Percentiles rank a stretch among this genome's conserved stretches.
Conservation (phyloP, 2,329 filamentous ascomycete species). For the Alternaria sp. region DNA sequence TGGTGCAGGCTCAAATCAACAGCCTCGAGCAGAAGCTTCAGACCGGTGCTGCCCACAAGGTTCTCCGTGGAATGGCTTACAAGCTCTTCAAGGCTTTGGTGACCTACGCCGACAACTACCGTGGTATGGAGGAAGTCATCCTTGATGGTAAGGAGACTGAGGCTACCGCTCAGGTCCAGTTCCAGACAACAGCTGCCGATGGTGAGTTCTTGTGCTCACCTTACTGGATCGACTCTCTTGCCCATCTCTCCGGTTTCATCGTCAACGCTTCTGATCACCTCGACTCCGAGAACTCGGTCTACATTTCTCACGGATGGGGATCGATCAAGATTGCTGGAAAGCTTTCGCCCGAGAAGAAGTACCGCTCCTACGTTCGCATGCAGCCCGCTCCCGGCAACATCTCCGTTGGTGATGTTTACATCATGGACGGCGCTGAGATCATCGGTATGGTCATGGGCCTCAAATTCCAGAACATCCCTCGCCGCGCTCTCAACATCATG, state of each 20-base stretch:
- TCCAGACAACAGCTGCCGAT: conserved; percentile 62
- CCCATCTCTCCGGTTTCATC: conserved; percentile 67
- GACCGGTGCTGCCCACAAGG: conserved; percentile 73
- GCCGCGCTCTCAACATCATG: conserved; percentile 71
- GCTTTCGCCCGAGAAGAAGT: conserved; percentile 61
- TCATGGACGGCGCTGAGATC: conserved; percentile 66
- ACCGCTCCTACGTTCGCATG: conserved; percentile 70
- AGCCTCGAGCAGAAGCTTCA: conserved; percentile 73
- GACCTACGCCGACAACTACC: conserved; percentile 64
- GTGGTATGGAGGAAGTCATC: conserved; percentile 67
- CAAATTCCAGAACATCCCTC: conserved; percentile 73
- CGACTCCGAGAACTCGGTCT: conserved; percentile 67
- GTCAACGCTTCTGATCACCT: conserved; percentile 67
- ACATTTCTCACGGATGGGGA: conserved; percentile 69
- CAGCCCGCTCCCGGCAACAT: conserved; percentile 63
- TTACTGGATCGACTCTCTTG: conserved; percentile 67
- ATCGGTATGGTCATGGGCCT: conserved; percentile 67
- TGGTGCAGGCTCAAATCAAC: conserved; percentile 65
- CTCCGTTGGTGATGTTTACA: conserved; percentile 67
- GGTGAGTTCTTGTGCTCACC: conserved; percentile 66
- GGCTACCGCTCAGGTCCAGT: conserved; percentile 63
- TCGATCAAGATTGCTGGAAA: conserved; percentile 65
- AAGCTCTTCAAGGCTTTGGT: conserved; percentile 71
- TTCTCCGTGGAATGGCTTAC: conserved; percentile 79
- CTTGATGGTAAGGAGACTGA: conserved; percentile 64